Base-by-base conservation (phyloP, 345 rosid species). In the Arabis alpina region DNA sequence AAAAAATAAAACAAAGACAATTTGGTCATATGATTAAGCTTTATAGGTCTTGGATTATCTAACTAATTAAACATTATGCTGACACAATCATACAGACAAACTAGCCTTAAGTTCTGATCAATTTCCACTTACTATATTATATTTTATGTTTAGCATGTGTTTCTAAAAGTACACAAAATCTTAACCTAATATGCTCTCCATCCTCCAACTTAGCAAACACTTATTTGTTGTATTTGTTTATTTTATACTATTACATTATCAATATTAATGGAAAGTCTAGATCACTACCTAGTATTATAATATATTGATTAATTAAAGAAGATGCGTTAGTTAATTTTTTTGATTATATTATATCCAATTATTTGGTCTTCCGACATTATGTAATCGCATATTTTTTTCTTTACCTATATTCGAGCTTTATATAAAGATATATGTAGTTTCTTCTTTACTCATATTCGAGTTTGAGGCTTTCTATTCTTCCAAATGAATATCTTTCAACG, bases 31-130 rank as follows among this genome's bases (percentile, higher is more conserved):
- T 69, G 54, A 69, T 56, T 69, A 61, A 62, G 73, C 68, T 67
- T 75, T 75, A 68, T 30, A 62, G 65, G 70, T 61, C 36, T 39
- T 68, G 55, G 25, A 55, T 67, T 61, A 67, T 44, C 32, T 52
- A 43, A 59, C 5, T 15, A 75, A 62, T 56, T 75, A 69, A 62
- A 54, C 71, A 63, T 40, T 40, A 54, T 56, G 63, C 79, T 69
- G 79, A 76, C 79, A 76, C 64, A 76, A 69, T 76, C 71, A 56
- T 69, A 69, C 25, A 69, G 79, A 76, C 71, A 69, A 62, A 76
- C 48, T 55, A 50, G 71, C 75, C 75, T 69, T 76, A 55, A 62
- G 61, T 69, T 70, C 61, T 63, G 75, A 76, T 63, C 66, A 69
- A 32, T 56, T 75, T 76, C 71, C 79, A 76, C 75, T 60, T 27